Conservation (phyloP, 148 eudicot genomes). For the Agrostemma githago region DNA sequence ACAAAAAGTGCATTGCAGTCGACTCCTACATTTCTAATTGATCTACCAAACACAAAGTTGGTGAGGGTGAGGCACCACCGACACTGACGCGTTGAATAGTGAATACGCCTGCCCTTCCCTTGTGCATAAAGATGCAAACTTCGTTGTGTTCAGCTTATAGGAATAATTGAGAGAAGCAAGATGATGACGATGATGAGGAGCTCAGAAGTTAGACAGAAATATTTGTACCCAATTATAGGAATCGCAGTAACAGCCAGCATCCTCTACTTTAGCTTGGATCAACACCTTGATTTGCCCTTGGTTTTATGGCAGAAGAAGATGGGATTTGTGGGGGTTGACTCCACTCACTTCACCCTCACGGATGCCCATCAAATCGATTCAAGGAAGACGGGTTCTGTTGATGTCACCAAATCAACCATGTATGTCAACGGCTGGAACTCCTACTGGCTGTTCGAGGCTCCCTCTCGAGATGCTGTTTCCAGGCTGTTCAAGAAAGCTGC, state of each 20-base stretch:
- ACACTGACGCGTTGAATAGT: background rate
- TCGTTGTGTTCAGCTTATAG: too few species aligned
- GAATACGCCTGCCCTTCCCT: too few species aligned
- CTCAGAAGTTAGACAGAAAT: slow-evolving; percentile 21
- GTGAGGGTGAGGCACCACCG: background rate
- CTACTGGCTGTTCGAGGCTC: slow-evolving; percentile 47
- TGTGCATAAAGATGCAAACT: too few species aligned
- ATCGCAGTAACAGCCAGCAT: slow-evolving; percentile 20
- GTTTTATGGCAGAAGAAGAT: slow-evolving; percentile 31
- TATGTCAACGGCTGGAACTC: slow-evolving; percentile 58
- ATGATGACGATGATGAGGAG: background rate
- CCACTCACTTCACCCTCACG: slow-evolving; percentile 24
- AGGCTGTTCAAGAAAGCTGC: slow-evolving; percentile 42
- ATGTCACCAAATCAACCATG: slow-evolving; percentile 12
- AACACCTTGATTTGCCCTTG: slow-evolving; percentile 26
- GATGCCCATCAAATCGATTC: background rate
- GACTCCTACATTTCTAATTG: too few species aligned
- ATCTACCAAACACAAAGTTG: too few species aligned
- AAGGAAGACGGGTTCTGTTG: background rate
- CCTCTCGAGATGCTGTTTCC: slow-evolving; percentile 29
- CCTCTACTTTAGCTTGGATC: slow-evolving; percentile 28
- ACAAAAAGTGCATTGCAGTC: too few species aligned
- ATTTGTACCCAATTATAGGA: slow-evolving; percentile 28
- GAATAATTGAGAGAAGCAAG: background rate
- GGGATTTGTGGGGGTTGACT: slow-evolving; percentile 31